Base-by-base conservation (phyloP, 2,329 filamentous ascomycete genomes). In the Trichothecium sympodiale region DNA sequence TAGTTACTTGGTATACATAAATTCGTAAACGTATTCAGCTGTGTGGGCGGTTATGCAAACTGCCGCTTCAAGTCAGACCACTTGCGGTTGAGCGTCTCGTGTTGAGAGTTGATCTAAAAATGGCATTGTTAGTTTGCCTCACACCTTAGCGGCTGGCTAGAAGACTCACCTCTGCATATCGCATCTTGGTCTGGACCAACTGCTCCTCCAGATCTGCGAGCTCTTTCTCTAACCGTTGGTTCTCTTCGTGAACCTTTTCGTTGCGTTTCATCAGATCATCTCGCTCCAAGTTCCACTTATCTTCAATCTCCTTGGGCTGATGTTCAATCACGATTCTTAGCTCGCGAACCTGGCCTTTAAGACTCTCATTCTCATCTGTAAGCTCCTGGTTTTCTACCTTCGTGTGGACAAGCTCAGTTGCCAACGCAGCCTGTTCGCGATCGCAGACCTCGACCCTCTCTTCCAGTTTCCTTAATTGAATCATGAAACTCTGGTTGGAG, bases 361-460 rank as follows among this genome's bases (percentile, higher is more conserved):
- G 65, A 33, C 77, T 83, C 57, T 98, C 91, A 48, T 94, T 95
- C 56, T 87, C 75, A 50, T 98, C 91, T 31, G 76, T 76, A 28
- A 98, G 65, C 52, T 86, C 81, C 52, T 94, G 83, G 48, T 96
- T 96, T 51, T 94, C 81, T 4, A 98, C 85, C 58, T 96, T 95
- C 29, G 85, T 81, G 45, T 81, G 82, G 25, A 98, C 87, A 30
- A 98, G 68, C 50, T 96, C 86, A 1, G 86, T 94, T 1, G 89
- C 89, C 40, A 96, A 74, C 34, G 83, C 77, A 3, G 94, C 83
- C 55, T 96, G 89, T 57, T 98, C 91, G 29, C 75, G 75, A 52
- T 98, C 93, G 35, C 83, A 84, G 34, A 83, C 80, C 61, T 96
- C 83, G 13, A 89, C 80, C 31, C 87, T 79, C 55, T 91, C 82